Percentiles rank a stretch among this genome's conserved stretches.
These are phyloP conservation scores for Crithidia acanthocephali DNA, from an alignment of 208 protist genomes.

Conservation along the genomic window DNA sequence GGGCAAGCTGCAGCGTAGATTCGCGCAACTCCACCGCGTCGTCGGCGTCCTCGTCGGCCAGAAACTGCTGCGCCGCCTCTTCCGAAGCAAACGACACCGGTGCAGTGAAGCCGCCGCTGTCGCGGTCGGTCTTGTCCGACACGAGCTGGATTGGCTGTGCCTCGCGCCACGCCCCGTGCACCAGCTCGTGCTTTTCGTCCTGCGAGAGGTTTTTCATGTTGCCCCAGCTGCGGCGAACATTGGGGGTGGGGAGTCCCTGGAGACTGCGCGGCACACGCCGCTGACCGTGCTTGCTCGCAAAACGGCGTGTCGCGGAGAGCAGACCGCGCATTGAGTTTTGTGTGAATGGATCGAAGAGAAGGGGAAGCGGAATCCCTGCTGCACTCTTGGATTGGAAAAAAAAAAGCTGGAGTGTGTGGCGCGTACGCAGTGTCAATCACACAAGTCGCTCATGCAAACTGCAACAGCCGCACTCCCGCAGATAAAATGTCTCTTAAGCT, in stretches of 20 bases:
- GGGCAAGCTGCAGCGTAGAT: slow-evolving; percentile 57
- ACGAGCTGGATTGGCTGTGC: slow-evolving; percentile 49
- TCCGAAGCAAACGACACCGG: slow-evolving; percentile 58
- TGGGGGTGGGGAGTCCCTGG: slow-evolving; percentile 38
- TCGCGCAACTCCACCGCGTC: slow-evolving; percentile 42
- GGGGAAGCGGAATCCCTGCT: too few species aligned
- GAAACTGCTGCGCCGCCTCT: slow-evolving; percentile 60
- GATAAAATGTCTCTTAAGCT: too few species aligned
- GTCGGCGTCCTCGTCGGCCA: slow-evolving; percentile 49
- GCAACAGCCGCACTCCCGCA: too few species aligned
- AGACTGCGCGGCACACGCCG: slow-evolving; percentile 25
- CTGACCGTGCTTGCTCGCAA: slow-evolving; percentile 19
- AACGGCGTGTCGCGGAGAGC: slow-evolving; percentile 7
- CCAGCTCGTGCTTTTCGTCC: slow-evolving; percentile 51
- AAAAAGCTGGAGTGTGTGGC: neutral
- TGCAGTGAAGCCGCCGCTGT: slow-evolving; percentile 42
- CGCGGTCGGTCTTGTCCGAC: slow-evolving; percentile 42
- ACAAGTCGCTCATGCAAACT: too few species aligned
- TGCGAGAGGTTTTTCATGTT: slow-evolving; percentile 37
- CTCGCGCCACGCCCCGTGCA: slow-evolving; percentile 57
- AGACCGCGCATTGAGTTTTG: slow-evolving; percentile 8
- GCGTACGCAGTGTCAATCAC: too few species aligned
- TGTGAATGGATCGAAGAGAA: too few species aligned
- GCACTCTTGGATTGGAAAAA: too few species aligned
- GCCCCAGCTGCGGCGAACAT: slow-evolving; percentile 39